phyloP scores from a whole-genome alignment of 2,329 filamentous ascomycete species.

The Colletotrichum abscissum region DNA sequence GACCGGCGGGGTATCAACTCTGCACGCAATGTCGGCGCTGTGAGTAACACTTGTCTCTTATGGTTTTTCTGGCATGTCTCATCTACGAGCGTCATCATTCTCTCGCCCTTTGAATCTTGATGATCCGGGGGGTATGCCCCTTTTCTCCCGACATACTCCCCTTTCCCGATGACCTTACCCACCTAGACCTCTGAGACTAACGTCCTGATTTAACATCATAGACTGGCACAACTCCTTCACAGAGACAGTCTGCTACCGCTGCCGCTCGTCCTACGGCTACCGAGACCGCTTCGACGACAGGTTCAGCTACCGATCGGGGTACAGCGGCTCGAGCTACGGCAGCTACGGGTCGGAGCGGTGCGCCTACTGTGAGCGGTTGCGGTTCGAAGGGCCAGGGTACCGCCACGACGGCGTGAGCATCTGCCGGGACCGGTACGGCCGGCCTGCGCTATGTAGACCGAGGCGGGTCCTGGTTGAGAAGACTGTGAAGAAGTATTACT shows the following conservation, averaged over 20 bases:
- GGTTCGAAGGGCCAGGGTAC: neutral
- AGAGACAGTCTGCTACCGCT: slow-evolving; percentile 5
- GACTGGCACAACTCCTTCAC: slow-evolving; percentile 2
- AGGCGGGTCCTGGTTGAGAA: neutral
- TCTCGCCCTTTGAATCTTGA: neutral
- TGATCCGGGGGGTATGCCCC: too few relatives aligned
- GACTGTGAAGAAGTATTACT: slow-evolving; percentile 5
- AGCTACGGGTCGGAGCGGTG: neutral
- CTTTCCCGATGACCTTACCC: neutral
- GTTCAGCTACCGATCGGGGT: neutral
- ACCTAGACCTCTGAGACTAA: neutral
- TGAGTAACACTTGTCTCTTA: neutral
- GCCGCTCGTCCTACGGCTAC: neutral
- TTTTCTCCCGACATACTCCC: neutral
- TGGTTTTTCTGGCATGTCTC: neutral
- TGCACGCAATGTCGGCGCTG: slow-evolving; percentile 4
- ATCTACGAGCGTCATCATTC: neutral
- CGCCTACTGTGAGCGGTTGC: neutral
- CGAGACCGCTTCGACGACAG: neutral
- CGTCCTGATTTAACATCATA: neutral
- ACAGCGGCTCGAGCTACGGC: neutral
- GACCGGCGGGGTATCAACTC: slow-evolving; percentile 1
- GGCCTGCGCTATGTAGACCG: neutral
- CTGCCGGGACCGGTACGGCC: slow-evolving; percentile 4
- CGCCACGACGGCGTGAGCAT: neutral